Percentiles rank a stretch among this genome's conserved stretches.
Evolutionary conservation across 306 rosid genomes (phyloP).

Genomic region (Gastrolobium villosum): DNA sequence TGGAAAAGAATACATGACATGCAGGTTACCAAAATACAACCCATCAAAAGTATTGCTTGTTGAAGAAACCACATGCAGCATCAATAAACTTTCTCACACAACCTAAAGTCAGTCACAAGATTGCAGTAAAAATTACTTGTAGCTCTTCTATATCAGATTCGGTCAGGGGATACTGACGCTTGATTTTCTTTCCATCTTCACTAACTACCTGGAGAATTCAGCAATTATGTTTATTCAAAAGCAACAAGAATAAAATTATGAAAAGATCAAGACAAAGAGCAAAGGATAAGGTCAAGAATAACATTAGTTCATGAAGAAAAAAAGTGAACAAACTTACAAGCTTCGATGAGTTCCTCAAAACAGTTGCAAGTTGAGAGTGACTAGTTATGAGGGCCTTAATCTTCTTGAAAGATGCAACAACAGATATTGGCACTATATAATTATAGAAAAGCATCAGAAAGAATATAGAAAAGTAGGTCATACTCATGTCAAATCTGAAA

Average conservation of each 20-base stretch:
- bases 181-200: conserved; percentile 95
- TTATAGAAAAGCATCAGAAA: conserved; percentile 50
- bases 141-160: conserved; percentile 89
- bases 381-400: conserved; percentile 82
- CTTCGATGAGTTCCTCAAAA: conserved; percentile 86
- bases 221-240: conserved; percentile 43
- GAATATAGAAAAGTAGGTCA: conserved; percentile 29
- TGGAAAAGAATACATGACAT: conserved; percentile 8
- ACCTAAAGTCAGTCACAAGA: conserved; percentile 31
- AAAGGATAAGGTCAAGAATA: conserved; percentile 1
- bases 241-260: conserved; percentile 18
- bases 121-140: conserved; percentile 69
- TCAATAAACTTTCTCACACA: conserved; percentile 33
- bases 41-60: conserved; percentile 13
- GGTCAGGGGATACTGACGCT: conserved; percentile 76
- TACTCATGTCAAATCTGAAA: conserved; percentile 35
- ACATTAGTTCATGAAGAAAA: conserved; percentile 26
- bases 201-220: conserved; percentile 75
- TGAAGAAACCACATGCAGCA: conserved; percentile 35
- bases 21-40: conserved; percentile 26
- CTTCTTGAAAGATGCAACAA: conserved; percentile 99
- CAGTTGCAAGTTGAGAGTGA: conserved; percentile 88
- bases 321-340: conserved; percentile 70
- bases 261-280: conserved; percentile 7
- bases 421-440: conserved; percentile 85